These are phyloP conservation scores for Westerdykella sp. DNA, from an alignment of 2,329 filamentous ascomycete species.

Conservation along the genomic window DNA sequence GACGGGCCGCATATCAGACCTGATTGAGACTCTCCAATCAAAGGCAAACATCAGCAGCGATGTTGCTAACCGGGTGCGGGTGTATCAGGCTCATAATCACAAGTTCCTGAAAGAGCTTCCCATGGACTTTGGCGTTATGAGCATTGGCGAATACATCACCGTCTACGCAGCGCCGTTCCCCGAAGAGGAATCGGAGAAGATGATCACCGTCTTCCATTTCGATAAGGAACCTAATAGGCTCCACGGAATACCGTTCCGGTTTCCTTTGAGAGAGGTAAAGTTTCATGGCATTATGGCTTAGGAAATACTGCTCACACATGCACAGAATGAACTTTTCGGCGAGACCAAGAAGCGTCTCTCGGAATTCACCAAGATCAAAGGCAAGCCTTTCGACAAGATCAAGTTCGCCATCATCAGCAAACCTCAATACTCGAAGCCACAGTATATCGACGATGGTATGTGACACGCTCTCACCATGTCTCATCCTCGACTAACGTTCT, in stretches of 20 bases:
- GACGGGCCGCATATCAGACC: slow-evolving; percentile 71
- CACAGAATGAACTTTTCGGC: slow-evolving; percentile 72
- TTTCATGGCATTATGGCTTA: background rate
- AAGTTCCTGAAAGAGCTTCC: slow-evolving; percentile 77
- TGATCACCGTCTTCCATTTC: slow-evolving; percentile 84
- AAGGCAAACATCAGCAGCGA: slow-evolving; percentile 77
- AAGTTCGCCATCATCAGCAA: slow-evolving; percentile 76
- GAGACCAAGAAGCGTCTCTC: slow-evolving; percentile 94
- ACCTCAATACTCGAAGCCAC: slow-evolving; percentile 65
- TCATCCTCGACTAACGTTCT: background rate
- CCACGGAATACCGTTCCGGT: slow-evolving; percentile 87
- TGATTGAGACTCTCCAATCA: slow-evolving; percentile 69
- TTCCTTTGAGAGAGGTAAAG: slow-evolving; percentile 72
- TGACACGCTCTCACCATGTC: slow-evolving; percentile 2
- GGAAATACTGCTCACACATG: slow-evolving; percentile 8
- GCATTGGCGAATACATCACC: slow-evolving; percentile 77
- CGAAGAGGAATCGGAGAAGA: slow-evolving; percentile 58
- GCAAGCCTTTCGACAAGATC: slow-evolving; percentile 97
- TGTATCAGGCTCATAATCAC: slow-evolving; percentile 77
- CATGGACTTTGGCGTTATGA: slow-evolving; percentile 65
- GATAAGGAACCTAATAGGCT: slow-evolving; percentile 79
- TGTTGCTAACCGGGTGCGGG: slow-evolving; percentile 62
- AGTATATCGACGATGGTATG: slow-evolving; percentile 84
- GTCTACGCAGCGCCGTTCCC: slow-evolving; percentile 78
- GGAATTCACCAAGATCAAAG: slow-evolving; percentile 88